Conservation (phyloP, 768 basidiomycete genomes). For the Kwoniella europaea region DNA sequence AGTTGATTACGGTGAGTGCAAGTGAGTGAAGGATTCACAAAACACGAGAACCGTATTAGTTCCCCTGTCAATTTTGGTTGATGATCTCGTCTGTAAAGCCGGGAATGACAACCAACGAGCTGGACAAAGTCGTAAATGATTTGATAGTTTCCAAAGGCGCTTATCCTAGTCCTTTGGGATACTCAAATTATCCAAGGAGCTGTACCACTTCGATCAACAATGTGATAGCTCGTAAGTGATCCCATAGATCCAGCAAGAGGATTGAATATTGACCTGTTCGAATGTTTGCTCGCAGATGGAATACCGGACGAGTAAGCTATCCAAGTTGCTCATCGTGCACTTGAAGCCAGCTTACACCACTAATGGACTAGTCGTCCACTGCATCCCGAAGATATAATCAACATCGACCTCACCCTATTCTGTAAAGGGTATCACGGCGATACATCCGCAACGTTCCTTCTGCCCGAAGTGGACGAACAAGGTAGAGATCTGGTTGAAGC, state of each 20-base stretch:
- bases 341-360: background rate
- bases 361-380: constrained; percentile 68
- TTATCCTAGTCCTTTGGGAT: constrained; percentile 84
- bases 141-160: constrained; percentile 71
- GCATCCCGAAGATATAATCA: constrained; percentile 81
- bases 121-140: constrained; percentile 75
- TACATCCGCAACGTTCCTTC: constrained; percentile 79
- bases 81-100: constrained; percentile 31
- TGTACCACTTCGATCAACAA: constrained; percentile 91
- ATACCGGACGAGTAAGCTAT: constrained; percentile 81
- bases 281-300: constrained; percentile 62
- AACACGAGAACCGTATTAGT: too few relatives aligned
- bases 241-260: background rate
- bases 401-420: constrained; percentile 84
- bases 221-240: constrained; percentile 65
- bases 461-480: constrained; percentile 75
- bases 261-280: too few relatives aligned
- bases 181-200: constrained; percentile 74
- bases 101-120: constrained; percentile 69
- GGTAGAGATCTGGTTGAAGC: constrained; percentile 70
- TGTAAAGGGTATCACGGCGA: constrained; percentile 87
- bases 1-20: constrained; percentile 59
- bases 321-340: too few relatives aligned
- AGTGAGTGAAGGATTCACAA: too few relatives aligned
- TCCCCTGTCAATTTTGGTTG: too few relatives aligned